A percentile compares a stretch with the other conserved stretches of the same genome.
Conservation (phyloP, 2,329 filamentous ascomycete genomes). For the Metarhizium robertsii region DNA sequence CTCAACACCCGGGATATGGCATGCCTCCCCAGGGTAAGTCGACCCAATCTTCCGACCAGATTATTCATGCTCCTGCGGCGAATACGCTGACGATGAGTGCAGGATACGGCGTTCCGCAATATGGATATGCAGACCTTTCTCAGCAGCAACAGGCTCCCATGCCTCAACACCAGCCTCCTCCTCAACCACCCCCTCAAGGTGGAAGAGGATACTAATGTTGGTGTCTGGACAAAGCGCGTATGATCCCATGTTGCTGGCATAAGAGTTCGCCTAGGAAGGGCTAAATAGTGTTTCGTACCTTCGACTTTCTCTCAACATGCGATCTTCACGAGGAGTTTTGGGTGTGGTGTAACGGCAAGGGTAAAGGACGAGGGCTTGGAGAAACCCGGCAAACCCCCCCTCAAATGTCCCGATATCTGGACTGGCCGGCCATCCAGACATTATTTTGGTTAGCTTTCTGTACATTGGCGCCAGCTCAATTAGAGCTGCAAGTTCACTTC, state of each 20-base stretch:
- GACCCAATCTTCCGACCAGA: background rate
- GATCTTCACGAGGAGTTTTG: background rate
- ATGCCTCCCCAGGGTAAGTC: slow-evolving; percentile 31
- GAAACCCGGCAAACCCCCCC: background rate
- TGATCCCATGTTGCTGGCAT: background rate
- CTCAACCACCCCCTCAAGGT: slow-evolving; percentile 12
- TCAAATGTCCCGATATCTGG: background rate
- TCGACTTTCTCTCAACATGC: slow-evolving; percentile 2
- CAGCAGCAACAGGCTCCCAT: slow-evolving; percentile 11
- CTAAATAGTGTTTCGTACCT: background rate
- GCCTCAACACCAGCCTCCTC: slow-evolving; percentile 7
- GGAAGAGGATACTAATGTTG: slow-evolving; percentile 12
- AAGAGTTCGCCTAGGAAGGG: background rate
- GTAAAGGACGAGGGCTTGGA: background rate
- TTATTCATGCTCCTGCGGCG: background rate
- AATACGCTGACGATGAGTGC: slow-evolving; percentile 7
- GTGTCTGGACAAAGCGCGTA: background rate
- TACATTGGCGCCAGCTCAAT: background rate
- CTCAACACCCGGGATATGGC: slow-evolving; percentile 25
- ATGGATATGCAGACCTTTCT: slow-evolving; percentile 29
- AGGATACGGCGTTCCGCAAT: slow-evolving; percentile 31
- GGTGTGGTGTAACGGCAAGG: background rate
- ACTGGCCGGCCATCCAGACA: slow-evolving; percentile 5
- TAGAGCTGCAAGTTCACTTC: background rate
- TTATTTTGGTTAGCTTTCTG: background rate